Base-by-base conservation (phyloP, 2,329 filamentous ascomycete species). In the Ilyonectria mors-panacis region DNA sequence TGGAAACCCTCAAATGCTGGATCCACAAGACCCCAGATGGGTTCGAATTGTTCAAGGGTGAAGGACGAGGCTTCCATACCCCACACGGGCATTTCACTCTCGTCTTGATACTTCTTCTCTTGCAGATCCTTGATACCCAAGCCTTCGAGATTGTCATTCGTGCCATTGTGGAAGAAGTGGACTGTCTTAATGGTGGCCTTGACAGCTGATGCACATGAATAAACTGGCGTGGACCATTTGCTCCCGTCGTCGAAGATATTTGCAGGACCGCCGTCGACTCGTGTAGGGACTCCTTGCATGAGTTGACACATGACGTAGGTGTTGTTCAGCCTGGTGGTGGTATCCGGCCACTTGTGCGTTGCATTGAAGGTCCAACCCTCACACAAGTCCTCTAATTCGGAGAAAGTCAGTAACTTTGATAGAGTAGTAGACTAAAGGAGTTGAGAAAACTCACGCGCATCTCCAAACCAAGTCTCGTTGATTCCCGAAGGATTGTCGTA, bases 121-220 rank as follows among this genome's bases (percentile, higher is more conserved):
- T 61, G 58, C 9, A 86, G 72, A 10, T 73, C 70, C 2, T 70
- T 69, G 2, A 86, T 75, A 2, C 68, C 69, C 0, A 86, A 72
- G 2, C 75, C 75, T 10, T 74, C 70, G 0, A 86, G 66, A 7
- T 72, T 76, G 13, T 77, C 70, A 5, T 35, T 63, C 0, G 82
- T 84, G 3, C 80, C 81, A 66, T 86, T 86, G 68, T 77, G 80
- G 2, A 73, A 67, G 66, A 87, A 85, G 0, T 74, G 73, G 7
- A 85, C 82, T 0, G 80, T 82, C 68, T 86, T 86, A 63, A 87
- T 78, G 1, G 77, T 80, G 3, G 84, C 84, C 55, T 81, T 81
- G 4, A 81, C 68, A 0, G 81, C 73, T 0, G 79, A 80, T 1
- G 83, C 83, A 67, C 85, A 87, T 0, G 78, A 76, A 64, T 85